Base-by-base conservation (phyloP, 805 yeast species). In the Saturnispora besseyi region DNA sequence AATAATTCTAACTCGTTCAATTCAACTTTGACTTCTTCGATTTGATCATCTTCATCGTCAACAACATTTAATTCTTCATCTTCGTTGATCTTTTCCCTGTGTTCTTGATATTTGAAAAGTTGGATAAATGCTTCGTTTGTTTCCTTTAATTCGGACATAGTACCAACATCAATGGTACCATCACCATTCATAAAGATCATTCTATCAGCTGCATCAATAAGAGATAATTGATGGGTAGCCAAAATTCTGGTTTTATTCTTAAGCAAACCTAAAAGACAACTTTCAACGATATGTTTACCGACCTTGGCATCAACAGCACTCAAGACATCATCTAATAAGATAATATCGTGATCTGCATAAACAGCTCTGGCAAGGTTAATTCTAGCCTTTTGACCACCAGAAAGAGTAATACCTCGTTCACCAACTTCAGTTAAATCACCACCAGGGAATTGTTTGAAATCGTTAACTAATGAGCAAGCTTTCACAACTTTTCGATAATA, bases 311-410 rank as follows among this genome's bases (percentile, higher is more conserved):
- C 89, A 18, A 82, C 89, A 2, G 88, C 88, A 55, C 84, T 76
- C 50, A 82, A 66, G 26, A 82, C 72, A 60, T 82, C 89, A 65
- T 82, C 89, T 48, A 82, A 56, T 37, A 82, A 60, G 51, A 77
- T 75, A 6, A 81, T 68, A 62, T 81, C 85, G 2, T 76, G 72
- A 48, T 80, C 66, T 0, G 85, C 66, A 29, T 82, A 82, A 4
- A 82, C 82, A 0, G 87, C 86, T 58, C 89, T 73, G 0, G 88
- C 88, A 41, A 82, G 65, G 12, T 82, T 74, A 29, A 82, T 65
- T 61, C 95, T 76, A 0, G 95, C 91, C 69, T 87, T 87, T 63
- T 87, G 95, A 46, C 95, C 95, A 50, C 95, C 95, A n/a, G 91
- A 83, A 40, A 87, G 67, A 0, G 93, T 85, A 44, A 87, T 81